Percentiles rank a stretch among this genome's conserved stretches.
phyloP scores from a whole-genome alignment of 225 moss, liverwort and hornwort species.

The Lunularia cruciata region DNA sequence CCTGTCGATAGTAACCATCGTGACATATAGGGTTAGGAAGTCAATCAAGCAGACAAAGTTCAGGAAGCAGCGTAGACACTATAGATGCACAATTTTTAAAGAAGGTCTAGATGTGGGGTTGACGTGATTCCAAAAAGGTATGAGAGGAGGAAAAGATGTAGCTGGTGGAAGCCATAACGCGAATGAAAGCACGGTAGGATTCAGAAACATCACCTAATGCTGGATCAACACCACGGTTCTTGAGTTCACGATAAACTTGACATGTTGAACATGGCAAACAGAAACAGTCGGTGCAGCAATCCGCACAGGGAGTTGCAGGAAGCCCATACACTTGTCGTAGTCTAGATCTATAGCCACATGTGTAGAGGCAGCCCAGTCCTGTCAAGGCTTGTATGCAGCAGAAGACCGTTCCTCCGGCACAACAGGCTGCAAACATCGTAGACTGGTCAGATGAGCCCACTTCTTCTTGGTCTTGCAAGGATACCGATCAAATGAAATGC shows the following conservation, averaged over 20 bases:
- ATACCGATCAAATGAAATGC: not conserved
- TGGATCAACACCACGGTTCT: not conserved
- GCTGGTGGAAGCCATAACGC: too few relatives aligned
- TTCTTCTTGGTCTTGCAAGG: not conserved
- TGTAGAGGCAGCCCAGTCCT: not conserved
- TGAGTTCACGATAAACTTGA: constrained; percentile 1
- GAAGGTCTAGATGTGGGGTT: too few relatives aligned
- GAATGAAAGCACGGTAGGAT: too few relatives aligned
- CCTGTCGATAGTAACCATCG: not conserved
- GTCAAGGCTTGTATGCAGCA: not conserved
- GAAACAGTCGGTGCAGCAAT: not conserved
- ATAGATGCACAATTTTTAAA: not conserved
- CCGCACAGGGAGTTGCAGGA: not conserved
- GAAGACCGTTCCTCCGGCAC: not conserved
- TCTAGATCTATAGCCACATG: not conserved
- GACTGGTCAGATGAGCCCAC: too few relatives aligned
- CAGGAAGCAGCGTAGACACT: not conserved
- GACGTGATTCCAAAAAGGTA: too few relatives aligned
- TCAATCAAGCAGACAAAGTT: not conserved
- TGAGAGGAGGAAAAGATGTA: too few relatives aligned
- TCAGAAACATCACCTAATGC: not conserved
- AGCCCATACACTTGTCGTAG: not conserved
- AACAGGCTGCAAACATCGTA: too few relatives aligned
- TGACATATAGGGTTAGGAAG: not conserved
- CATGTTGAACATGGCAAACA: not conserved